These are phyloP conservation scores for Cucurbita moschata DNA, from an alignment of 306 rosid species.

Conservation along the genomic window DNA sequence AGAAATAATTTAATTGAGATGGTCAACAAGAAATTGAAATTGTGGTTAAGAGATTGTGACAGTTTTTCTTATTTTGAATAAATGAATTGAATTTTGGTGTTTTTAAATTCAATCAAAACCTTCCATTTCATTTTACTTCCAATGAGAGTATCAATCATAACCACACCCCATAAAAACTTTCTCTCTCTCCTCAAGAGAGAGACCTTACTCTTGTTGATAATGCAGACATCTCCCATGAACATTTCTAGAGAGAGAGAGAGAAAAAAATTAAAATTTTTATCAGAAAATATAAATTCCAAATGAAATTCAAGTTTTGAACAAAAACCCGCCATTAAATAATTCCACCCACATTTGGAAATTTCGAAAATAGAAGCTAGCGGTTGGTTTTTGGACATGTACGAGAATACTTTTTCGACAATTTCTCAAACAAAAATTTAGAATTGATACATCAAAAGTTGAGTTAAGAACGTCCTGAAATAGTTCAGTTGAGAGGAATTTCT, in stretches of 20 bases:
- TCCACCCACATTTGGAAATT: too few species aligned
- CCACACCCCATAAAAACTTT: neutral
- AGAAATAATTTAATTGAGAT: too few species aligned
- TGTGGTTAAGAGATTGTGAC: conserved; percentile 17
- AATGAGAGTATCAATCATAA: neutral
- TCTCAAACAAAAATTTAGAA: too few species aligned
- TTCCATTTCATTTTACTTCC: conserved; percentile 2
- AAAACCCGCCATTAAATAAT: too few species aligned
- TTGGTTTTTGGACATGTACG: too few species aligned
- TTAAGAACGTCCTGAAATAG: too few species aligned
- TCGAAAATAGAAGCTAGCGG: too few species aligned
- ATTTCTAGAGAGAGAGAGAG: neutral
- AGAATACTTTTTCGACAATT: too few species aligned
- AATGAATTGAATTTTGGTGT: neutral
- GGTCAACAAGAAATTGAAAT: neutral
- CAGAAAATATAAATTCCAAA: too few species aligned
- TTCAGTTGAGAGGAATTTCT: too few species aligned
- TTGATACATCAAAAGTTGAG: too few species aligned
- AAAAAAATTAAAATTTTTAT: neutral
- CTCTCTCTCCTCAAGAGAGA: neutral
- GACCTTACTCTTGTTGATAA: neutral
- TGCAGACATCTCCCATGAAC: neutral
- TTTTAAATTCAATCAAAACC: neutral
- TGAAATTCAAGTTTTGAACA: too few species aligned
- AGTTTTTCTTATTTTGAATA: neutral